Conservation (phyloP, 202 grass and related monocot species). For the Digitaria exilis region DNA sequence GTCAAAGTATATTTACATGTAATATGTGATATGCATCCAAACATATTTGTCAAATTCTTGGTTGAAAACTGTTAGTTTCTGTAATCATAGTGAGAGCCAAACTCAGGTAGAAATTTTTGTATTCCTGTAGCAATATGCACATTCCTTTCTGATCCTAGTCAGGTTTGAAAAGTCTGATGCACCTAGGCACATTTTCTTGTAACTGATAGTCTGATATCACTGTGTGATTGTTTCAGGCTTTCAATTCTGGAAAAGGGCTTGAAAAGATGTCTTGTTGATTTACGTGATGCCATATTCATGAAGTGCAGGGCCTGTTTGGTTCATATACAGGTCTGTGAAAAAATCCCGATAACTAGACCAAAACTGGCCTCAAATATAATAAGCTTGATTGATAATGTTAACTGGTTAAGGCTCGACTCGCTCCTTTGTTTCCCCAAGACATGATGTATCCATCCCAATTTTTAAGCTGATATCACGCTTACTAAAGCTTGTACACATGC, state of each 20-base stretch:
- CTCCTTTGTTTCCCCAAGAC: neutral
- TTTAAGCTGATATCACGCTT: neutral
- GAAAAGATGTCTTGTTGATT: slow-evolving; percentile 6
- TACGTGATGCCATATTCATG: slow-evolving; percentile 8
- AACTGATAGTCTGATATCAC: slow-evolving; percentile 17
- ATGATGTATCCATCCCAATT: neutral
- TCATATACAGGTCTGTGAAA: slow-evolving; percentile 1
- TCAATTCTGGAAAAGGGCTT: slow-evolving; percentile 23
- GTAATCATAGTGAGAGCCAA: neutral
- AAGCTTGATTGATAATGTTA: neutral
- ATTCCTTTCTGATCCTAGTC: neutral
- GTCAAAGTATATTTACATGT: neutral
- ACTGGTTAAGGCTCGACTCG: neutral
- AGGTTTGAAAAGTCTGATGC: slow-evolving; percentile 12
- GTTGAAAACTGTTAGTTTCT: slow-evolving; percentile 27
- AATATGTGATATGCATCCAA: neutral
- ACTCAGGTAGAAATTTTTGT: neutral
- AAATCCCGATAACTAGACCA: neutral
- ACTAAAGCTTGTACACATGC: neutral
- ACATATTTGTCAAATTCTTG: slow-evolving; percentile 6
- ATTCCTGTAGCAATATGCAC: neutral
- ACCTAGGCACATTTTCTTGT: neutral
- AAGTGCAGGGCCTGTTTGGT: slow-evolving; percentile 10
- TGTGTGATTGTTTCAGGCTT: slow-evolving; percentile 8
- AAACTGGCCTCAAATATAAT: neutral